Percentiles rank a stretch among this genome's conserved stretches.
phyloP scores from a whole-genome alignment of 352 stramenopile species.

The Phytophthora pistaciae region DNA sequence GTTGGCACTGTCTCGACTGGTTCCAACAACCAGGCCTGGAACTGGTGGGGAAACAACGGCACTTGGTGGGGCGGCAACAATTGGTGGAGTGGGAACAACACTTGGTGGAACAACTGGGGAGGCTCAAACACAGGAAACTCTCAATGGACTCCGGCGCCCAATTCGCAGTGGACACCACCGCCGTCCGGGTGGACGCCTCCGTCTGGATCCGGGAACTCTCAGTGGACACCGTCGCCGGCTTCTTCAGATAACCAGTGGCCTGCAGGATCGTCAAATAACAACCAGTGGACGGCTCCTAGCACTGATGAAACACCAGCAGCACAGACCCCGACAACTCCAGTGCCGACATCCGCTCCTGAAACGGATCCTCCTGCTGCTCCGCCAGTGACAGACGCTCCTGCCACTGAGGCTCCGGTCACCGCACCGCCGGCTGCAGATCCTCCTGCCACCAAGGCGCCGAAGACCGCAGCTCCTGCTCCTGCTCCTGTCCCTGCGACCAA shows the following conservation, averaged over 20 bases:
- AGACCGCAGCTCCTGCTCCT: slow-evolving; percentile 10
- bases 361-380: background rate
- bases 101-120: slow-evolving; percentile 3
- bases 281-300: slow-evolving; percentile 19
- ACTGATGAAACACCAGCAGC: slow-evolving; percentile 8
- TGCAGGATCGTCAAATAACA: slow-evolving; percentile 7
- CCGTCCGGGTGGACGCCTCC: slow-evolving; percentile 9
- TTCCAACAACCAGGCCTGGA: slow-evolving; percentile 19
- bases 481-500: slow-evolving; percentile 25
- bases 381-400: background rate
- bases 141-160: background rate
- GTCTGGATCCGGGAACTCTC: background rate
- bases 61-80: slow-evolving; percentile 16
- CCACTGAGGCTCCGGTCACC: slow-evolving; percentile 2
- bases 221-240: background rate
- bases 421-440: background rate
- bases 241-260: slow-evolving; percentile 14
- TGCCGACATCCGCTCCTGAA: slow-evolving; percentile 9
- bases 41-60: slow-evolving; percentile 24
- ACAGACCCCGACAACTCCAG: slow-evolving; percentile 7
- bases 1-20: slow-evolving; percentile 19
- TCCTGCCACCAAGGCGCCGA: background rate
- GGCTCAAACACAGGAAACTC: slow-evolving; percentile 3
- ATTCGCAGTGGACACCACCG: background rate
- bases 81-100: slow-evolving; percentile 1